Conservation (phyloP, 2,329 filamentous ascomycete species). For the Ambrosiella beaveri region DNA sequence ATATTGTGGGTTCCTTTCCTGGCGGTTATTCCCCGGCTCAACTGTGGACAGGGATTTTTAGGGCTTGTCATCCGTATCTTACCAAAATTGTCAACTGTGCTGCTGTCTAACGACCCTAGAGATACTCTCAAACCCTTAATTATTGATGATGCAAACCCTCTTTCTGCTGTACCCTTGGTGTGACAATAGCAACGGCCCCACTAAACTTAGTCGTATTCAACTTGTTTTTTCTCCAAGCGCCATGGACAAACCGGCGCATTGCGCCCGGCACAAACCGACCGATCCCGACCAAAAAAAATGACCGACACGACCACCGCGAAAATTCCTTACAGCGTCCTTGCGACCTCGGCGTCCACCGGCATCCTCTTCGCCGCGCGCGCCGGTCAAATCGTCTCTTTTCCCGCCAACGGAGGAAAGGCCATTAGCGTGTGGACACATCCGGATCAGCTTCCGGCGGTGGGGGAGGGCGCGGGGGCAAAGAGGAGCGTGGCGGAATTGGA, state of each 20-base stretch:
- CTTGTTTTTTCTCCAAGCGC: not conserved
- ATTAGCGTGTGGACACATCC: conserved; percentile 46
- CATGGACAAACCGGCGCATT: not conserved
- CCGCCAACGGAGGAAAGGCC: conserved; percentile 36
- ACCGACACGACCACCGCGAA: conserved; percentile 20
- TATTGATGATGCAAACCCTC: not conserved
- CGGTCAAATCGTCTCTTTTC: conserved; percentile 51
- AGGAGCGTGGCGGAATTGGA: conserved; percentile 17
- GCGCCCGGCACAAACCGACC: not conserved
- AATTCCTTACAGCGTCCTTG: conserved; percentile 49
- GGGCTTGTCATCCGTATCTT: conserved; percentile 18
- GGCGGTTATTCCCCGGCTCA: conserved; percentile 5
- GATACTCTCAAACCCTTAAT: too few species aligned
- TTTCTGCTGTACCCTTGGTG: not conserved
- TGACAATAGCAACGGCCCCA: not conserved
- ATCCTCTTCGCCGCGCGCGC: conserved; percentile 60
- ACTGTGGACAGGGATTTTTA: conserved; percentile 17
- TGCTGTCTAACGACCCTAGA: too few species aligned
- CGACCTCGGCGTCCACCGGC: conserved; percentile 30
- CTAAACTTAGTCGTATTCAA: not conserved
- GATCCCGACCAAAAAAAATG: not conserved
- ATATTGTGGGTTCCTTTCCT: conserved; percentile 6
- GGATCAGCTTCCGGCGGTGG: conserved; percentile 20
- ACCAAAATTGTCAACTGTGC: not conserved
- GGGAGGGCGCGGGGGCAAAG: conserved; percentile 14